Evolutionary conservation across 164 flowering plant genomes (phyloP).

Genomic region (Vitis rotundifolia): DNA sequence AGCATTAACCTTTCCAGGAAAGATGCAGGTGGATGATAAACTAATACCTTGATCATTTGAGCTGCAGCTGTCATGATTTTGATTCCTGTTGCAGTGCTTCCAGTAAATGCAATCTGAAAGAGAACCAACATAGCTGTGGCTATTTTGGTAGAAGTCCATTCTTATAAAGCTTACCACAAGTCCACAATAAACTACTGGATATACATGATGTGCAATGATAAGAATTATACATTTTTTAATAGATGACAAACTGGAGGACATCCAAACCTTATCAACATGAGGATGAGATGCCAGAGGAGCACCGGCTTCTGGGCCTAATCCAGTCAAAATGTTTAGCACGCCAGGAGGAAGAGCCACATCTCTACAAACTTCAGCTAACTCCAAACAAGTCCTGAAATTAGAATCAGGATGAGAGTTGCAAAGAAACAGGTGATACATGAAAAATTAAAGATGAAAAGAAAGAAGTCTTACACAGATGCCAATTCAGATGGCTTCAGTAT

Average conservation of each 20-base stretch:
- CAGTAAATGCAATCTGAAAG: conserved; percentile 90
- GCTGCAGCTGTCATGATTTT: conserved; percentile 90
- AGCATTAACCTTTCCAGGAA: no score
- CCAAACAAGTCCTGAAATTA: conserved; percentile 83
- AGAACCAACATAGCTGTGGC: neutral
- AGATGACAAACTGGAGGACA: neutral
- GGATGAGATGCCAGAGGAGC: conserved; percentile 97
- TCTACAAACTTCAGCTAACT: conserved; percentile 81
- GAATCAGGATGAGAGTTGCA: conserved; percentile 1
- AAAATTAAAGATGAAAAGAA: neutral
- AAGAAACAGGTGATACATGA: neutral
- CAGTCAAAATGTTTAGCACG: conserved; percentile 84
- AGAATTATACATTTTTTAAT: neutral
- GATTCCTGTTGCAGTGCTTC: conserved; percentile 88
- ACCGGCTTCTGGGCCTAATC: conserved; percentile 94
- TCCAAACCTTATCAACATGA: conserved; percentile 81
- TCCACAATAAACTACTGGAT: no score
- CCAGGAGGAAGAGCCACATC: conserved; percentile 97
- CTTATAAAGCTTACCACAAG: no score
- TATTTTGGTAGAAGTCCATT: no score
- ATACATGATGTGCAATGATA: no score
- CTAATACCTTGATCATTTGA: conserved; percentile 73
- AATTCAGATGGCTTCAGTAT: conserved; percentile 94
- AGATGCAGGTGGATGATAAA: neutral
- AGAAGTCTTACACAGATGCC: conserved; percentile 73